Evolutionary conservation across 1,284 basidiomycete genomes (phyloP).

Genomic region (Ceratobasidium sp.): DNA sequence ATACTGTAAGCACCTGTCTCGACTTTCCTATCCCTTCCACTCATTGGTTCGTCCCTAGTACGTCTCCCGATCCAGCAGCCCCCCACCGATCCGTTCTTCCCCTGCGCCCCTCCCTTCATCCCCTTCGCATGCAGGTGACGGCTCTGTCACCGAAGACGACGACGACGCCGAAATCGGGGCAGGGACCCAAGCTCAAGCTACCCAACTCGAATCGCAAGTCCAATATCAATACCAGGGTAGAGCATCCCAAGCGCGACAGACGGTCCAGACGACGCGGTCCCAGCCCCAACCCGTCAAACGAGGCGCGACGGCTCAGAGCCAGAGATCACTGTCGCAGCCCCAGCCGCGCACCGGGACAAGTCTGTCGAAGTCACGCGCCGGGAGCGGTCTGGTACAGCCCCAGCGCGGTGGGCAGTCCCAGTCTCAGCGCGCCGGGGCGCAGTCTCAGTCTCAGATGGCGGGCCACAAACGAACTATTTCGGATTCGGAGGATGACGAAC

Average conservation of each 20-base stretch:
- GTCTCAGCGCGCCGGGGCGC: background rate
- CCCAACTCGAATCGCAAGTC: background rate
- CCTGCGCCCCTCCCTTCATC: constrained; percentile 7
- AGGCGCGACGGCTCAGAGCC: background rate
- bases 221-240: constrained; percentile 5
- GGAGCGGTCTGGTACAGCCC: too few species aligned
- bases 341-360: background rate
- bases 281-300: constrained; percentile 1
- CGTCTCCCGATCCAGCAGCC: background rate
- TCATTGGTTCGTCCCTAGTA: background rate
- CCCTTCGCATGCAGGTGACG: background rate
- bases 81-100: constrained; percentile 12
- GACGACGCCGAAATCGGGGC: constrained; percentile 19
- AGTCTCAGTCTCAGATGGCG: background rate
- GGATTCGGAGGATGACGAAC: constrained; percentile 29
- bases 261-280: background rate
- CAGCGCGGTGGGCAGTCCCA: background rate
- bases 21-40: background rate
- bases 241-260: background rate
- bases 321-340: constrained; percentile 23
- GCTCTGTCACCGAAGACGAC: constrained; percentile 28
- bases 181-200: background rate
- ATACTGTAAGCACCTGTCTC: background rate
- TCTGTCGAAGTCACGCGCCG: background rate
- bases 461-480: constrained; percentile 2